These are phyloP conservation scores for Cicer chorassanicum DNA, from an alignment of 306 rosid species.

Conservation along the genomic window DNA sequence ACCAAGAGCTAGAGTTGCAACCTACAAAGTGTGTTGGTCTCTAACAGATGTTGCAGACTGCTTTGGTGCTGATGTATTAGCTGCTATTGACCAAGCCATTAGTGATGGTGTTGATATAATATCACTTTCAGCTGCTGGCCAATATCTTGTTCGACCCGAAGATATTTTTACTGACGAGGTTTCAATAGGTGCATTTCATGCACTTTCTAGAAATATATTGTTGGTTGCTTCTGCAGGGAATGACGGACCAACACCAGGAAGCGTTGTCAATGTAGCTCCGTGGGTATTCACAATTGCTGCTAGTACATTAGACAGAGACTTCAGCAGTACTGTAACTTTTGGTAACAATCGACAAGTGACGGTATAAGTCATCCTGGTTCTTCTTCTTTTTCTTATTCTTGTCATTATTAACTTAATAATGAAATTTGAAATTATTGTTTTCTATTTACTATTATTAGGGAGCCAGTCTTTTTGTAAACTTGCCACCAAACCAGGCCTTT, in stretches of 20 bases:
- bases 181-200: slow-evolving; percentile 69
- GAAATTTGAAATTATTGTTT: slow-evolving; percentile 19
- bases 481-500: slow-evolving; percentile 48
- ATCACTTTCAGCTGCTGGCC: slow-evolving; percentile 53
- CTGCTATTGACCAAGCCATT: slow-evolving; percentile 74
- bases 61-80: slow-evolving; percentile 61
- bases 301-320: slow-evolving; percentile 66
- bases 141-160: not conserved
- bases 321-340: slow-evolving; percentile 53
- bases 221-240: slow-evolving; percentile 71
- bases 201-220: slow-evolving; percentile 48
- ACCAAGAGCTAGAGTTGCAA: slow-evolving; percentile 69
- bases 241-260: slow-evolving; percentile 52
- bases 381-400: not conserved
- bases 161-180: slow-evolving; percentile 45
- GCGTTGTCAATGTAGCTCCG: slow-evolving; percentile 58
- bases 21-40: slow-evolving; percentile 85
- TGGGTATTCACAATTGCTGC: slow-evolving; percentile 79
- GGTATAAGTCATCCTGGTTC: slow-evolving; percentile 12
- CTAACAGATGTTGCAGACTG: slow-evolving; percentile 35
- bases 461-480: slow-evolving; percentile 50
- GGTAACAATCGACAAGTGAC: slow-evolving; percentile 36
- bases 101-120: slow-evolving; percentile 75
- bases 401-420: not conserved
- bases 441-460: slow-evolving; percentile 45